A percentile compares a stretch with the other conserved stretches of the same genome.
Conservation (phyloP, 768 basidiomycete genomes). For the Lentinus brumalis region DNA sequence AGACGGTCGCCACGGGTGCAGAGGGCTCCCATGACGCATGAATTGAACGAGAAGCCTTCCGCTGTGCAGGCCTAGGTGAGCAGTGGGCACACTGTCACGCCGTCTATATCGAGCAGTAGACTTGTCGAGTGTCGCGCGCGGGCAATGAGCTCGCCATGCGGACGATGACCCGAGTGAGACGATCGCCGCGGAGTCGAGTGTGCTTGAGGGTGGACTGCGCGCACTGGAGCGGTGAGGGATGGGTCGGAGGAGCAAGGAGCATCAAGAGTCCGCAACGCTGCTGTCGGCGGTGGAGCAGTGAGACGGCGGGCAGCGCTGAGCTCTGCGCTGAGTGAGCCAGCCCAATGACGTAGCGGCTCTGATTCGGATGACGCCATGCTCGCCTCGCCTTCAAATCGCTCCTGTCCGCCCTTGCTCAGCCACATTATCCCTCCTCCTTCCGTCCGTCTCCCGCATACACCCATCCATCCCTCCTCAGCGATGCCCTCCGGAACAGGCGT, state of each 20-base stretch:
- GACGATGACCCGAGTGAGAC: too few relatives aligned
- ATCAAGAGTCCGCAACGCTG: too few relatives aligned
- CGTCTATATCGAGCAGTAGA: too few relatives aligned
- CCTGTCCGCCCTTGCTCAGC: neutral
- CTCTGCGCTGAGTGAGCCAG: neutral
- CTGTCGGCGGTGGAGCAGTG: neutral
- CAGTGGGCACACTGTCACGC: neutral
- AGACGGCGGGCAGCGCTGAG: neutral
- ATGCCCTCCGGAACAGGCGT: constrained; percentile 68
- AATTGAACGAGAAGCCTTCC: neutral
- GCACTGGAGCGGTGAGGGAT: too few relatives aligned
- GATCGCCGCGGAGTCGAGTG: too few relatives aligned
- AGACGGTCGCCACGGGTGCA: neutral
- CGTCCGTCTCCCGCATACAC: constrained; percentile 6
- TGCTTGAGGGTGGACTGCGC: too few relatives aligned
- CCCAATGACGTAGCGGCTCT: constrained; percentile 14
- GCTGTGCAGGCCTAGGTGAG: neutral
- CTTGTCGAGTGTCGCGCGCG: neutral
- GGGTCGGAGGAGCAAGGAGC: too few relatives aligned
- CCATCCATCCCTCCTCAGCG: constrained; percentile 16
- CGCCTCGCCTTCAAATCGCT: constrained; percentile 15
- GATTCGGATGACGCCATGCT: constrained; percentile 18
- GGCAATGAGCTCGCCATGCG: too few relatives aligned
- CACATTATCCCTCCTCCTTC: neutral
- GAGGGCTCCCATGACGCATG: too few relatives aligned